Conservation (phyloP, 306 rosid species). For the Alnus rubra region DNA sequence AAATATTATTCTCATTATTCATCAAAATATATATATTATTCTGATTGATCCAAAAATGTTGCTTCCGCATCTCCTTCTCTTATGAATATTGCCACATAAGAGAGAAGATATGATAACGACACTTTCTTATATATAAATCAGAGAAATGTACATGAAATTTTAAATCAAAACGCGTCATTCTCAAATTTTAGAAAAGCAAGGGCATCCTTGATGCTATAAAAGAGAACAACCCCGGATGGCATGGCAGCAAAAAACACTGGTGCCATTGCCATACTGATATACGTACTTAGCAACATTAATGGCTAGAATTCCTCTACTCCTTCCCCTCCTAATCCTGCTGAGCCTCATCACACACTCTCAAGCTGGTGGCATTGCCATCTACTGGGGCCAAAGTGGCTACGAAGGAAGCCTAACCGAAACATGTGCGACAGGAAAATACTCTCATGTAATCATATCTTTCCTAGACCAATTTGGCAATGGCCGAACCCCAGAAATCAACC, state of each 20-base stretch:
- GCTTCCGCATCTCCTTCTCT: too few species aligned
- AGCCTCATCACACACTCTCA: slow-evolving; percentile 14
- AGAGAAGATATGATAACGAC: too few species aligned
- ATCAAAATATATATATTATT: too few species aligned
- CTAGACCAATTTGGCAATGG: slow-evolving; percentile 42
- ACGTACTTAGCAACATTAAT: background rate
- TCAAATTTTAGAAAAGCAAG: too few species aligned
- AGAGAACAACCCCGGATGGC: background rate
- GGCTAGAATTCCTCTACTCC: slow-evolving; percentile 1
- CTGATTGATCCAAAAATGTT: too few species aligned
- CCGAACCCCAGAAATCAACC: slow-evolving; percentile 59
- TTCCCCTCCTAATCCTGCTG: slow-evolving; percentile 22
- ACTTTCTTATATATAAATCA: too few species aligned
- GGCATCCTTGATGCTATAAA: background rate
- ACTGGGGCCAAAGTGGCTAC: slow-evolving; percentile 53
- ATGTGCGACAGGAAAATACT: slow-evolving; percentile 57
- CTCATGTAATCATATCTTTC: slow-evolving; percentile 49
- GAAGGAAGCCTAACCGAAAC: slow-evolving; percentile 58
- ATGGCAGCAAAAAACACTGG: background rate
- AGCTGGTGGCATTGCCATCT: slow-evolving; percentile 41
- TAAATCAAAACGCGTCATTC: too few species aligned
- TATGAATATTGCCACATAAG: too few species aligned
- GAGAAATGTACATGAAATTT: too few species aligned
- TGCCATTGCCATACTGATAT: too few species aligned
- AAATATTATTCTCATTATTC: too few species aligned